Conservation (phyloP, 129 eudicot genomes). For the Pseudognaphalium luteoalbum region DNA sequence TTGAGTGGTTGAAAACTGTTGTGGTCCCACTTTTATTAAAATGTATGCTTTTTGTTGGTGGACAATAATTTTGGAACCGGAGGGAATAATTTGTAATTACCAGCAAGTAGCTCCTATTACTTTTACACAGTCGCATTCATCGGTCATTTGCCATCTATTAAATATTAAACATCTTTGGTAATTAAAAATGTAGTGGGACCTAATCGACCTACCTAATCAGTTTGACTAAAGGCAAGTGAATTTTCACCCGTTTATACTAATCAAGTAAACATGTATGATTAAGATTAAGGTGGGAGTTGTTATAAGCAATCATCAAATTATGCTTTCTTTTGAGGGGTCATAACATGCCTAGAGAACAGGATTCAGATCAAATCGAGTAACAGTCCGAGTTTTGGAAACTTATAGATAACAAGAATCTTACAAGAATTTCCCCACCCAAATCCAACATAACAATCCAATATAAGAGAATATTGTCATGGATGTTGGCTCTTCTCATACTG, state of each 20-base stretch:
- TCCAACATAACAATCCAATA: background rate
- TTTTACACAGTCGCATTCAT: conserved; percentile 15
- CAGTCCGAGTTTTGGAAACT: background rate
- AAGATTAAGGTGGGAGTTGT: conserved; percentile 25
- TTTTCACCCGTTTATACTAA: background rate
- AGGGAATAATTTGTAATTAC: background rate
- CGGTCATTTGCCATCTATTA: conserved; percentile 17
- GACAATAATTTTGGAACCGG: too few relatives aligned
- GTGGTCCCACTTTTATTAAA: too few relatives aligned
- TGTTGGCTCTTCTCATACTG: conserved; percentile 6
- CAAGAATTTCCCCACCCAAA: background rate
- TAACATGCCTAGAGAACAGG: background rate
- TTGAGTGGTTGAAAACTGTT: too few relatives aligned
- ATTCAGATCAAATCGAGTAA: background rate
- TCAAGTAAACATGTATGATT: conserved; percentile 20
- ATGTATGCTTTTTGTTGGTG: too few relatives aligned
- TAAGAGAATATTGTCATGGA: background rate
- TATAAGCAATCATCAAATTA: background rate
- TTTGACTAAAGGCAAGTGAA: conserved; percentile 16
- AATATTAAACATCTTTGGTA: background rate
- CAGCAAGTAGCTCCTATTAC: conserved; percentile 3
- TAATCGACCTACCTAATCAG: conserved; percentile 17
- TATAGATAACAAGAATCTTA: background rate
- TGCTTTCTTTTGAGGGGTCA: conserved; percentile 15
- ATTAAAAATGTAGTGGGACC: conserved; percentile 23